Evolutionary conservation across 768 basidiomycete species (phyloP).

Genomic region (Tulasnella sp.): DNA sequence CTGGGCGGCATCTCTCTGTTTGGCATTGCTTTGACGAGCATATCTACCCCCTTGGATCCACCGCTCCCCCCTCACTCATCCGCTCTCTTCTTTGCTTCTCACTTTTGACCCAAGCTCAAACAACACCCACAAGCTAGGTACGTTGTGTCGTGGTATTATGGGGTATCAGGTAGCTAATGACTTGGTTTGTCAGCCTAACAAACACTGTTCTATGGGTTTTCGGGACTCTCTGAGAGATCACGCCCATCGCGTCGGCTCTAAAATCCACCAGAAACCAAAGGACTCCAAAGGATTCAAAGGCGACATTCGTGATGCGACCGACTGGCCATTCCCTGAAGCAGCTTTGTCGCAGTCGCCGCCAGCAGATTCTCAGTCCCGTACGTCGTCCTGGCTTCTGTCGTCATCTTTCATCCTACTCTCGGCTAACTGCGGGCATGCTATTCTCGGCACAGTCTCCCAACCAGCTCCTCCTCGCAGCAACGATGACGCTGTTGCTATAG

Average conservation of each 20-base stretch:
- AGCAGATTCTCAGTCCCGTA: neutral
- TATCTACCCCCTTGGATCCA: neutral
- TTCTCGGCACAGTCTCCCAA: slow-evolving; percentile 4
- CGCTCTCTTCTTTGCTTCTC: neutral
- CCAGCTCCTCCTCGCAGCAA: neutral
- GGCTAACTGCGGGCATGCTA: neutral
- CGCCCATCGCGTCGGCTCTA: neutral
- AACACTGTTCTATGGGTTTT: neutral
- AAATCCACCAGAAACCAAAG: neutral
- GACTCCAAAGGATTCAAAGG: neutral
- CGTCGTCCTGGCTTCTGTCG: neutral
- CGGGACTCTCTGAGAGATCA: slow-evolving; percentile 4
- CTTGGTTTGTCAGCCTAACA: neutral
- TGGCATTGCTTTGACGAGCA: neutral
- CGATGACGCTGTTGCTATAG: neutral
- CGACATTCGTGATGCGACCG: neutral
- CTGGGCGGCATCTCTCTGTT: neutral
- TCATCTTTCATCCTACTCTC: neutral
- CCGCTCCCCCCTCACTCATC: neutral
- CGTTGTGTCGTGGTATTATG: neutral
- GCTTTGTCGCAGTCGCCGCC: neutral
- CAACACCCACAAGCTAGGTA: neutral
- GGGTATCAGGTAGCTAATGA: neutral
- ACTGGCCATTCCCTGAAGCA: neutral
- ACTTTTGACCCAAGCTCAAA: neutral